Evolutionary conservation across 305 asterid species (phyloP).

Genomic region (Fraxinus dipetala): DNA sequence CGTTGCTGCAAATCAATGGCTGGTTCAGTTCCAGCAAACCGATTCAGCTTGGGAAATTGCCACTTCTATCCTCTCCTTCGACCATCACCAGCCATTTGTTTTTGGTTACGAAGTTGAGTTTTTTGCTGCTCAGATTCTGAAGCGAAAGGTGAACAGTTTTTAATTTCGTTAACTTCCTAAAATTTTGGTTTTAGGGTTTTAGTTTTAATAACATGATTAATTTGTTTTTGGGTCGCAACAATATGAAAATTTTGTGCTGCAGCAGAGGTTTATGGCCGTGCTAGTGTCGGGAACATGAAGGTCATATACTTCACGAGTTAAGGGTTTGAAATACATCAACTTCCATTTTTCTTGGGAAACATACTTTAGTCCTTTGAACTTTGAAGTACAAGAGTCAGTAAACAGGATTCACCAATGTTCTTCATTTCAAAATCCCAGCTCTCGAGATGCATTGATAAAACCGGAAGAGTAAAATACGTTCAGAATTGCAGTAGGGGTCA

Average conservation of each 20-base stretch:
- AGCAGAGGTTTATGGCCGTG: background rate
- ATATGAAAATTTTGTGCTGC: background rate
- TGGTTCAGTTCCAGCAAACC: conserved; percentile 82
- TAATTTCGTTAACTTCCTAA: background rate
- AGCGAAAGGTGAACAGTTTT: conserved; percentile 54
- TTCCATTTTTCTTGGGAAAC: background rate
- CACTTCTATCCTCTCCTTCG: conserved; percentile 73
- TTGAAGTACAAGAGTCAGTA: background rate
- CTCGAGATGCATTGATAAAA: background rate
- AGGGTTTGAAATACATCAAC: background rate
- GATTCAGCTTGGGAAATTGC: conserved; percentile 84
- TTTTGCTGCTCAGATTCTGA: conserved; percentile 92
- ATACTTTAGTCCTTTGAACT: background rate
- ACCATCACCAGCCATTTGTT: conserved; percentile 38
- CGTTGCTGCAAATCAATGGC: conserved; percentile 93
- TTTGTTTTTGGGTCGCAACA: background rate
- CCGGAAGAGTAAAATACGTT: background rate
- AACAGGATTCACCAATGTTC: background rate
- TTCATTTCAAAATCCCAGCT: background rate
- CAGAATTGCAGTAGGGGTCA: background rate
- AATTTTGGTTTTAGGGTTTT: background rate
- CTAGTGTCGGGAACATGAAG: background rate
- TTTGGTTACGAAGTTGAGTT: conserved; percentile 67
- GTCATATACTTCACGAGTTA: background rate
- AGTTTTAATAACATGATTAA: background rate